Base-by-base conservation (phyloP, 2,329 filamentous ascomycete species). In the Fusarium napiforme region DNA sequence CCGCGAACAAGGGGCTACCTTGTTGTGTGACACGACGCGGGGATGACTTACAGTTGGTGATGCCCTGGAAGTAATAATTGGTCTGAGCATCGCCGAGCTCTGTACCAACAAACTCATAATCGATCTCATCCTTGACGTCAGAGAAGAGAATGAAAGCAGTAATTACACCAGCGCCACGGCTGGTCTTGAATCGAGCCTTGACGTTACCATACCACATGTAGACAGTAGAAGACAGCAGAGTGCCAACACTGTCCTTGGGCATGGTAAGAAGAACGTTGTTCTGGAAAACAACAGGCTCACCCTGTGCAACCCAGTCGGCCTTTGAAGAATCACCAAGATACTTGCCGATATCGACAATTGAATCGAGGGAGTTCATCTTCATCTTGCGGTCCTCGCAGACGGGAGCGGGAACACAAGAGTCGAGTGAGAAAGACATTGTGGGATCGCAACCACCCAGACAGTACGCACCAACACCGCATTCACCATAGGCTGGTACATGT, bases 141-240 rank as follows among this genome's bases (percentile, higher is more conserved):
- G 93, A 95, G 83, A 98, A 90, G 79, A 98, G 87, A 81, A 99
- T 99, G 81, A 99, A 99, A 36, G 95, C 96, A 4, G 95, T 97
- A n/a, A 99, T 93, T 28, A 99, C 96, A 87, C 96, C 96, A 50
- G 87, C 85, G 65, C 95, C 95, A 78, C 93, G 91, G 73, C 92
- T 93, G 0, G 95, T 96, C 87, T 94, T 96, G 82, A 98, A 86
- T 64, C 86, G 93, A 61, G 94, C 94, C 82, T 92, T 93, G 78
- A 97, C 92, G 83, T 93, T 97, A 80, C 96, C 96, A 83, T 98
- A 99, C 96, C 96, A 98, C 84, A 99, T 92, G 84, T 98, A 98
- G 75, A 90, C 87, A 65, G 94, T 96, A 12, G 89, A 87, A 73
- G 95, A 93, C 62, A 99, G 84, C 50, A 99, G 90, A 15, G 96